Conservation (phyloP, 2,329 filamentous ascomycete genomes). For the Penicillium sp. region DNA sequence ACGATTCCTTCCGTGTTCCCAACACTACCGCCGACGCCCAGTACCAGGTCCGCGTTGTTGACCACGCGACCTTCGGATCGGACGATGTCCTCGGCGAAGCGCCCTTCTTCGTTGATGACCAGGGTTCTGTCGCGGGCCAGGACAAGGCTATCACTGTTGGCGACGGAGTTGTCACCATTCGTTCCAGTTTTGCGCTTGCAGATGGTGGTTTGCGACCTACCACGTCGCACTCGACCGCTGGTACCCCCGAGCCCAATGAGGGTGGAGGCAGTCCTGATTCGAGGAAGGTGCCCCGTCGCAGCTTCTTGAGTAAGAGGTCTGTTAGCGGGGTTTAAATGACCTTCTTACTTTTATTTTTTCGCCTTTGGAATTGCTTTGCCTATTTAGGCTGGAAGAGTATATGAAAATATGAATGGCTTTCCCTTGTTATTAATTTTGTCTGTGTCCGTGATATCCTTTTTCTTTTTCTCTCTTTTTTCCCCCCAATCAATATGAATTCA, state of each 20-base stretch:
- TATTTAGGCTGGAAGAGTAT: background rate
- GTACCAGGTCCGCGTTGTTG: constrained; percentile 78
- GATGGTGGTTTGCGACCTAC: constrained; percentile 37
- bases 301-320: constrained; percentile 41
- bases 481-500: background rate
- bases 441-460: constrained; percentile 15
- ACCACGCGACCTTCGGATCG: constrained; percentile 73
- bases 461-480: constrained; percentile 6
- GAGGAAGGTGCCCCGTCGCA: constrained; percentile 36
- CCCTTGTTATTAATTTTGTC: background rate
- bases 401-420: constrained; percentile 7
- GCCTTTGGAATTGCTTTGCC: background rate
- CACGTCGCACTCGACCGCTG: constrained; percentile 30
- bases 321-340: constrained; percentile 25
- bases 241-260: constrained; percentile 20
- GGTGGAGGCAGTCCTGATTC: constrained; percentile 35
- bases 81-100: constrained; percentile 78
- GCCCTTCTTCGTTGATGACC: constrained; percentile 85
- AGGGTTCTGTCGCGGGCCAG: constrained; percentile 51
- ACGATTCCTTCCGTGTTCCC: constrained; percentile 60
- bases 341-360: too few species aligned
- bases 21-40: constrained; percentile 68
- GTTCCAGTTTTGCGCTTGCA: constrained; percentile 58
- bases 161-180: constrained; percentile 60
- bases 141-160: constrained; percentile 71